phyloP scores from a whole-genome alignment of 306 rosid species.

The Dryas drummondii region DNA sequence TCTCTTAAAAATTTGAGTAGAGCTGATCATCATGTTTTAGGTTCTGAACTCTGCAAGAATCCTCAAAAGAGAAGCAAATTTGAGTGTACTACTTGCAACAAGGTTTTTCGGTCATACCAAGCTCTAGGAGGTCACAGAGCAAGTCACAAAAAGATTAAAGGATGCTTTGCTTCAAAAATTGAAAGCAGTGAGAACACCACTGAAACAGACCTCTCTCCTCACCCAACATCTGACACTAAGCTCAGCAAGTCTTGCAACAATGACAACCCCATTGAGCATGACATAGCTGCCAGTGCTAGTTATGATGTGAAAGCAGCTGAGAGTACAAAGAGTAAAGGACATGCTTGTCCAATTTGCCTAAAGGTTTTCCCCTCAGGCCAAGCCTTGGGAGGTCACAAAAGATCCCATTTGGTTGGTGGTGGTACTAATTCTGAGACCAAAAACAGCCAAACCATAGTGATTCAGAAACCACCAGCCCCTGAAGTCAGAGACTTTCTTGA shows the following conservation, averaged over 20 bases:
- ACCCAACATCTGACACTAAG: slow-evolving; percentile 40
- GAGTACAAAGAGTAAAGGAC: slow-evolving; percentile 42
- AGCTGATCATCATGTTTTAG: slow-evolving; percentile 2
- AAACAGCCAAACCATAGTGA: slow-evolving; percentile 28
- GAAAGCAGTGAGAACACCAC: slow-evolving; percentile 63
- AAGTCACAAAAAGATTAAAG: slow-evolving; percentile 73
- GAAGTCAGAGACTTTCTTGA: slow-evolving; percentile 76
- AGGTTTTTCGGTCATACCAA: slow-evolving; percentile 73
- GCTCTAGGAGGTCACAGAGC: slow-evolving; percentile 97
- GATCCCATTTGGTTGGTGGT: slow-evolving; percentile 60
- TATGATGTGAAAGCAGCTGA: slow-evolving; percentile 22
- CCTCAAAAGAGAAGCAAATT: slow-evolving; percentile 55
- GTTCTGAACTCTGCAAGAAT: slow-evolving; percentile 44
- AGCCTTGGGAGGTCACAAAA: slow-evolving; percentile 95
- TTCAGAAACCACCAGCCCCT: slow-evolving; percentile 45
- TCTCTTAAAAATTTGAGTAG: slow-evolving; percentile 23
- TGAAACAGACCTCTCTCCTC: slow-evolving; percentile 49
- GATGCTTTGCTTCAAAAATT: slow-evolving; percentile 55
- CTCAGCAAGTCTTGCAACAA: slow-evolving; percentile 19
- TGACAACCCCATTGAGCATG: slow-evolving; percentile 9
- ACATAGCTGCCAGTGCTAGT: slow-evolving; percentile 10
- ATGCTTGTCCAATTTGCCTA: slow-evolving; percentile 73
- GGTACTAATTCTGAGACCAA: slow-evolving; percentile 30
- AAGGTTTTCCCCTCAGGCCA: slow-evolving; percentile 78
- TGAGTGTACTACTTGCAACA: slow-evolving; percentile 78